Percentiles rank a stretch among this genome's conserved stretches.
These are phyloP conservation scores for Truncatella angustata DNA, from an alignment of 2,329 filamentous ascomycete genomes.

Conservation along the genomic window DNA sequence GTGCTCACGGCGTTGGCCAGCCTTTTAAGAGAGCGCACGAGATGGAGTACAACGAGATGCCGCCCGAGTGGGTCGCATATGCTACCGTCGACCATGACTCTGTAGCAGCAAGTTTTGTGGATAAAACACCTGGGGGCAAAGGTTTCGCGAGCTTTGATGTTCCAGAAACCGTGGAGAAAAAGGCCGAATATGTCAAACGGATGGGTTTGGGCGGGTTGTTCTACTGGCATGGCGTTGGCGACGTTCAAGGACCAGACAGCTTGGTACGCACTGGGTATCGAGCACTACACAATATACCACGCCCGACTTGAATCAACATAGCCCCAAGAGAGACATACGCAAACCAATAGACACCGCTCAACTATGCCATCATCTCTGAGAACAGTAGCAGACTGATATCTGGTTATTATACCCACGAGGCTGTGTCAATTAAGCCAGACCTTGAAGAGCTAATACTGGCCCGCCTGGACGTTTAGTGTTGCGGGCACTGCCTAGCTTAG, in stretches of 20 bases:
- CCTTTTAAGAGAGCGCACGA: conserved; percentile 47
- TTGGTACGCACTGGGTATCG: conserved; percentile 60
- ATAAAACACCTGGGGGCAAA: conserved; percentile 26
- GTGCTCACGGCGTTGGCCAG: conserved; percentile 52
- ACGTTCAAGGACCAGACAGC: conserved; percentile 52
- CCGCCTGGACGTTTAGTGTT: too few species aligned
- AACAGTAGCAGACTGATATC: too few species aligned
- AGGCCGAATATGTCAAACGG: conserved; percentile 57
- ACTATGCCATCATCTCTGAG: too few species aligned
- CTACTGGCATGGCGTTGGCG: conserved; percentile 66
- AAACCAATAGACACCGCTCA: too few species aligned
- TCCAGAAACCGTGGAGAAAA: conserved; percentile 56
- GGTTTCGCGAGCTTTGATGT: conserved; percentile 66
- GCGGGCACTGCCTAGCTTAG: too few species aligned
- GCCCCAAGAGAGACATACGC: too few species aligned
- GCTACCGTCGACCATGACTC: conserved; percentile 47
- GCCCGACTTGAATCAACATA: not conserved
- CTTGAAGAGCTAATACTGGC: too few species aligned
- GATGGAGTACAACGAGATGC: conserved; percentile 62
- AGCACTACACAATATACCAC: conserved; percentile 39
- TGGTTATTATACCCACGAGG: too few species aligned
- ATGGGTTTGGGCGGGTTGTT: conserved; percentile 61
- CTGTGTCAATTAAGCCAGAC: too few species aligned
- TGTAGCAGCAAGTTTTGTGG: conserved; percentile 58
- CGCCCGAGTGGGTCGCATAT: conserved; percentile 43